These are phyloP conservation scores for Protomyces pachydermus DNA, from an alignment of 1,139 yeast genomes.

Conservation along the genomic window DNA sequence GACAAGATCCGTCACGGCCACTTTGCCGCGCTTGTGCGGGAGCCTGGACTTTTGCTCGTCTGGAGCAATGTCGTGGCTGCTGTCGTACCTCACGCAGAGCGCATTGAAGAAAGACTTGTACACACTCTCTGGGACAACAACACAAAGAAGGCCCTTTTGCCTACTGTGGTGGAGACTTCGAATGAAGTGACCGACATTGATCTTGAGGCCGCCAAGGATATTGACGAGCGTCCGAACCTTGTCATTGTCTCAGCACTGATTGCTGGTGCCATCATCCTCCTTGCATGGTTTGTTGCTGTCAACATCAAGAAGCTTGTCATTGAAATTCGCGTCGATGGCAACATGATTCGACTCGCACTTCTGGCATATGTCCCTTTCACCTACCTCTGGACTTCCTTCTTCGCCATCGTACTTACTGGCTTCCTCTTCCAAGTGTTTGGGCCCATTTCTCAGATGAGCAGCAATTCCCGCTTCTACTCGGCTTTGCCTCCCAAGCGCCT, in stretches of 20 bases:
- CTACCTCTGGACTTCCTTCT: constrained; percentile 9
- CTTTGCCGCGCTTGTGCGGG: constrained; percentile 28
- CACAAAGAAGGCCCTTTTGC: neutral
- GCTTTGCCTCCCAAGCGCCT: constrained; percentile 28
- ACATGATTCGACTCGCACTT: constrained; percentile 12
- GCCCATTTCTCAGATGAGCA: constrained; percentile 26
- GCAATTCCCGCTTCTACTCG: constrained; percentile 28
- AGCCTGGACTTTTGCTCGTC: constrained; percentile 26
- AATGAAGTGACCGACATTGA: constrained; percentile 7
- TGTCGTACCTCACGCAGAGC: constrained; percentile 5
- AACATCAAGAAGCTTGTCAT: constrained; percentile 8
- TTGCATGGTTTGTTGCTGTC: constrained; percentile 20
- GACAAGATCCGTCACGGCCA: constrained; percentile 25
- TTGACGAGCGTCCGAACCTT: neutral
- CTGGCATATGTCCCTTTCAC: constrained; percentile 11
- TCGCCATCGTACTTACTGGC: constrained; percentile 8
- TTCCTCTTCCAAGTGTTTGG: constrained; percentile 24
- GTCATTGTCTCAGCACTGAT: constrained; percentile 2
- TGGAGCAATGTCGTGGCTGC: constrained; percentile 29
- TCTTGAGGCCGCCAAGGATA: neutral
- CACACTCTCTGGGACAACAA: constrained; percentile 16
- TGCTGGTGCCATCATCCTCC: constrained; percentile 6
- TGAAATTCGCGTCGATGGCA: constrained; percentile 18
- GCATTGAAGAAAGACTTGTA: constrained; percentile 5
- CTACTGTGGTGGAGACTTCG: constrained; percentile 4